phyloP scores from a whole-genome alignment of 352 stramenopile species.

The Thalassiosira delicatula region DNA sequence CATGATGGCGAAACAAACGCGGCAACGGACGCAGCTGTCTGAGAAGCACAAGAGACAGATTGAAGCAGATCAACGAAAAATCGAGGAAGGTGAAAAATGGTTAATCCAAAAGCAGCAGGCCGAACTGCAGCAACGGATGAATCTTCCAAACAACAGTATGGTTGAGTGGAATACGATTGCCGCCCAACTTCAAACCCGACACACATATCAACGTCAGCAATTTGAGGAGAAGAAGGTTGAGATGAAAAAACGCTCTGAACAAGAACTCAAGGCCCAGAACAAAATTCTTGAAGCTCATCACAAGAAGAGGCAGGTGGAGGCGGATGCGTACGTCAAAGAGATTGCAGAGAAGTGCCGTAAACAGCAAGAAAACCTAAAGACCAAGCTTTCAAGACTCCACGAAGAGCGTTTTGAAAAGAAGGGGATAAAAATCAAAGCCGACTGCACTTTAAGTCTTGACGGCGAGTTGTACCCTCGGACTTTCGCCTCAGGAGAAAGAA shows the following conservation, averaged over 20 bases:
- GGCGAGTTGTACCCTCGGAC: slow-evolving; percentile 2
- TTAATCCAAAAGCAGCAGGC: slow-evolving; percentile 55
- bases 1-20: slow-evolving; percentile 62
- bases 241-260: slow-evolving; percentile 63
- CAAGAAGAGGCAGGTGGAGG: slow-evolving; percentile 63
- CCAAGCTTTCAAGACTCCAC: slow-evolving; percentile 29
- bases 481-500: background rate
- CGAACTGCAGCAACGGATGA: slow-evolving; percentile 54
- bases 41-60: slow-evolving; percentile 60
- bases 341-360: slow-evolving; percentile 28
- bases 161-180: slow-evolving; percentile 61
- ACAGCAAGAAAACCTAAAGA: slow-evolving; percentile 35
- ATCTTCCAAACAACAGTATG: slow-evolving; percentile 44
- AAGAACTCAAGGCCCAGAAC: slow-evolving; percentile 62
- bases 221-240: slow-evolving; percentile 64
- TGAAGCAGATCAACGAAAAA: slow-evolving; percentile 57
- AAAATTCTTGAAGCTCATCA: slow-evolving; percentile 62
- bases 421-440: background rate
- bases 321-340: slow-evolving; percentile 17
- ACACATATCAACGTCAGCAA: slow-evolving; percentile 63
- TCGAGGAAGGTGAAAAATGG: slow-evolving; percentile 63
- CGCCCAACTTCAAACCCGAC: slow-evolving; percentile 54
- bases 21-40: slow-evolving; percentile 53
- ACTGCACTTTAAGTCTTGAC: background rate
- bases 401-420: slow-evolving; percentile 38